phyloP scores from a whole-genome alignment of 495 filamentous ascomycete species.

The Sabuloglossum arenarium region DNA sequence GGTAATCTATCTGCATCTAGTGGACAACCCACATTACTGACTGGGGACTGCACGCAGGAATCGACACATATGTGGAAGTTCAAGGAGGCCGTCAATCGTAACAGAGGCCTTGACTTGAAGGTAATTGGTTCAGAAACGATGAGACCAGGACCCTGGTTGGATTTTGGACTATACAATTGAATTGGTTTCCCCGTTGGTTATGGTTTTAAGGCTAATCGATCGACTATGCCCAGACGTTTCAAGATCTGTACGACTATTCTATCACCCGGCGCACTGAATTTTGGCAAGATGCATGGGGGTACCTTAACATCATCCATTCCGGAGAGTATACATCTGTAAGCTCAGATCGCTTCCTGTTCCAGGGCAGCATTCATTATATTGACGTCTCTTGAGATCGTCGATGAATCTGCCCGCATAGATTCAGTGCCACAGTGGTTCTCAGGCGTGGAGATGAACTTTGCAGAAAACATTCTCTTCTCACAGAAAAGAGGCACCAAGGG shows the following conservation, averaged over 20 bases:
- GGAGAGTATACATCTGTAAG: constrained; percentile 28
- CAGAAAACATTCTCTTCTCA: constrained; percentile 34
- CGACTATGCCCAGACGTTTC: constrained; percentile 27
- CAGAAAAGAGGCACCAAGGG: constrained; percentile 11
- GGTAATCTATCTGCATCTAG: background rate
- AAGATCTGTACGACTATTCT: constrained; percentile 44
- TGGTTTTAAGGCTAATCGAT: background rate
- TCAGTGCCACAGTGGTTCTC: constrained; percentile 46
- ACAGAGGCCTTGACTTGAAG: constrained; percentile 21
- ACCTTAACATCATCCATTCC: constrained; percentile 34
- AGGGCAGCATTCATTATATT: background rate
- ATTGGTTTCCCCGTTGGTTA: too few relatives aligned
- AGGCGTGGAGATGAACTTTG: constrained; percentile 39
- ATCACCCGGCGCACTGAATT: constrained; percentile 38
- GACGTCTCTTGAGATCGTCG: constrained; percentile 26
- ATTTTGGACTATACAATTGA: background rate
- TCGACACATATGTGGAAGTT: constrained; percentile 30
- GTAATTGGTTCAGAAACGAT: constrained; percentile 10
- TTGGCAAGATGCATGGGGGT: constrained; percentile 41
- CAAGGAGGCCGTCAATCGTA: constrained; percentile 26
- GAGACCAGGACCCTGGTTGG: background rate
- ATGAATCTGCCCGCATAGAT: constrained; percentile 46
- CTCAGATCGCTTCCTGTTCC: background rate
- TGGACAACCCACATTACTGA: background rate
- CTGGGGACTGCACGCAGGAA: constrained; percentile 6